These are phyloP conservation scores for Aegilops umbellulata DNA, from an alignment of 176 grass and related monocot genomes.

Conservation along the genomic window DNA sequence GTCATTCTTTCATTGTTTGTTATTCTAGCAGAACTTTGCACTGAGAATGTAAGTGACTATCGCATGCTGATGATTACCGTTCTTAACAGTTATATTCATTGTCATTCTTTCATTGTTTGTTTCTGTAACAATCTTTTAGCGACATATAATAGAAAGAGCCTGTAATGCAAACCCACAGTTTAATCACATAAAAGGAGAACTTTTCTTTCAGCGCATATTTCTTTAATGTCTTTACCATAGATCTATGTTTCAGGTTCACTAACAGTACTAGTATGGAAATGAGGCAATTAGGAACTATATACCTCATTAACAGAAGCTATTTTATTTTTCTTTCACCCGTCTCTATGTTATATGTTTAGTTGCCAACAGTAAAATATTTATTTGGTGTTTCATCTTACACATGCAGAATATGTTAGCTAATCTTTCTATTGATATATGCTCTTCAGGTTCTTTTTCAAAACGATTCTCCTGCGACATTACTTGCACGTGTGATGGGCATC, in stretches of 20 bases:
- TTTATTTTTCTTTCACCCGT: background rate
- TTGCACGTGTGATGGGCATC: slow-evolving; percentile 93
- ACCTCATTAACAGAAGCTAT: background rate
- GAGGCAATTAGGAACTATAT: background rate
- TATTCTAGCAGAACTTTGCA: slow-evolving; percentile 98
- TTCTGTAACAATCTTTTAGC: background rate
- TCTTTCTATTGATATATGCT: background rate
- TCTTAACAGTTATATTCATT: background rate
- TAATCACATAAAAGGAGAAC: background rate
- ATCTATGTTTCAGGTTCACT: too few relatives aligned
- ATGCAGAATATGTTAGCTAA: background rate
- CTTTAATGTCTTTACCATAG: background rate
- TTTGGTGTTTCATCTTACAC: background rate
- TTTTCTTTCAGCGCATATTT: background rate
- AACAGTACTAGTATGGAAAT: background rate
- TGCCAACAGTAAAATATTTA: background rate
- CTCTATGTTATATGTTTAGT: background rate
- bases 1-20: background rate
- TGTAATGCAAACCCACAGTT: background rate
- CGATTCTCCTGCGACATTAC: slow-evolving; percentile 93
- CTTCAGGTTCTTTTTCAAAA: slow-evolving; percentile 97
- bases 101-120: background rate
- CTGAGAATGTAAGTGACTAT: slow-evolving; percentile 84
- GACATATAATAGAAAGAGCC: slow-evolving; percentile 4
- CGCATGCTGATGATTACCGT: background rate